Percentiles rank a stretch among this genome's conserved stretches.
phyloP scores from a whole-genome alignment of 371 early-diverging fungal genomes.

The Mortierella sp. region DNA sequence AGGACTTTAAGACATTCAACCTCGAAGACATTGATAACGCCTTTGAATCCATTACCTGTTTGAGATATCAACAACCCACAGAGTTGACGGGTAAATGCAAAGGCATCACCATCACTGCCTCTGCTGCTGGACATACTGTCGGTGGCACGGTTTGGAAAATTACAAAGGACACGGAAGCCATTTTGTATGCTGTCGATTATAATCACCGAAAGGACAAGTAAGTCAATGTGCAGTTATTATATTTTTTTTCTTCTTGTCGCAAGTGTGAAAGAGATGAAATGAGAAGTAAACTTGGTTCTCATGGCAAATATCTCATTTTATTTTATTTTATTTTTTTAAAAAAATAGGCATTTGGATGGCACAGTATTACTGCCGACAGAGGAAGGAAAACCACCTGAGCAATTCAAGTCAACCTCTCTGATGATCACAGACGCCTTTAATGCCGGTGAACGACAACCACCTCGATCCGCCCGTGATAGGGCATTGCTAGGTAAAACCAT shows the following conservation, averaged over 20 bases:
- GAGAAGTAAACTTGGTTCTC: too few relatives aligned
- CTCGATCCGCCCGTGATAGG: constrained; percentile 80
- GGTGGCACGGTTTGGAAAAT: constrained; percentile 99
- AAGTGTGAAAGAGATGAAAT: too few relatives aligned
- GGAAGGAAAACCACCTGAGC: constrained; percentile 77
- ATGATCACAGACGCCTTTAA: constrained; percentile 94
- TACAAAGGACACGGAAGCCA: constrained; percentile 91
- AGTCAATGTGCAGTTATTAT: too few relatives aligned
- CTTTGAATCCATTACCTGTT: constrained; percentile 79
- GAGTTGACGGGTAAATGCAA: constrained; percentile 80
- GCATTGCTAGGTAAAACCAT: constrained; percentile 69
- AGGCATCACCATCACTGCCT: constrained; percentile 92
- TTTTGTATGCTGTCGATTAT: constrained; percentile 96
- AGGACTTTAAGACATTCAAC: constrained; percentile 78
- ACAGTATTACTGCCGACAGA: constrained; percentile 73
- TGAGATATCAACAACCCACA: constrained; percentile 95
- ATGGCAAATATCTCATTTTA: too few relatives aligned
- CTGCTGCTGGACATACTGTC: constrained; percentile 95
- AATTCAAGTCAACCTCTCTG: constrained; percentile 83
- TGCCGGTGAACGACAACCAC: constrained; percentile 72
- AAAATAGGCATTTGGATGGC: constrained; percentile 83
- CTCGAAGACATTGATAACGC: constrained; percentile 84
- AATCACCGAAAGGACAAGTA: constrained; percentile 96
- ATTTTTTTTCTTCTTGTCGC: constrained; percentile 1
- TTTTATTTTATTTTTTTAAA: background rate